Percentiles rank a stretch among this genome's conserved stretches.
Conservation (phyloP, 306 rosid genomes). For the Cicer pinnatifidum region DNA sequence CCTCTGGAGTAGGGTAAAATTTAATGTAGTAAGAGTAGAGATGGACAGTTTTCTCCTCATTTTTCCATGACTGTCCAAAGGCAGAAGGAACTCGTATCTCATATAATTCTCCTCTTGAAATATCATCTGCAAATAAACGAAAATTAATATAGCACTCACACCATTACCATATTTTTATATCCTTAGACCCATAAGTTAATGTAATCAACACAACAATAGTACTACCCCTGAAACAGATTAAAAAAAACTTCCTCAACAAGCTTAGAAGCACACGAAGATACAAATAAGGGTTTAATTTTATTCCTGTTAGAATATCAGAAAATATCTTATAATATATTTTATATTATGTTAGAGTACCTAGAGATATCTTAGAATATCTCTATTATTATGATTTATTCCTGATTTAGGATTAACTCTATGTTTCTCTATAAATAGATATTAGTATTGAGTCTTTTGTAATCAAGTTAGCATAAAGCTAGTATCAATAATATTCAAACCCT, state of each 20-base stretch:
- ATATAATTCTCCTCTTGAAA: conserved; percentile 66
- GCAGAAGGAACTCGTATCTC: conserved; percentile 82
- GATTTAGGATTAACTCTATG: no score
- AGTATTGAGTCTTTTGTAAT: no score
- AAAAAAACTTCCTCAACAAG: conserved; percentile 26
- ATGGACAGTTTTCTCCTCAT: conserved; percentile 43
- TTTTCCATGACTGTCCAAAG: conserved; percentile 61
- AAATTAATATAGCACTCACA: conserved; percentile 39
- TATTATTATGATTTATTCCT: no score
- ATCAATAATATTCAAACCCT: no score
- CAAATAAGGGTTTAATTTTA: conserved; percentile 4
- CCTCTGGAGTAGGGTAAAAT: conserved; percentile 68
- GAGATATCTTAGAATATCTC: no score
- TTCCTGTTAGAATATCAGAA: neutral
- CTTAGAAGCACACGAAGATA: conserved; percentile 9
- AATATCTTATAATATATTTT: no score
- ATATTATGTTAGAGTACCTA: no score
- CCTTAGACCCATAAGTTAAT: conserved; percentile 13
- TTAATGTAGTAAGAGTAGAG: conserved; percentile 72
- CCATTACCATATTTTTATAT: conserved; percentile 11
- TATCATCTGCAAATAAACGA: conserved; percentile 56
- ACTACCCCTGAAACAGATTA: conserved; percentile 9
- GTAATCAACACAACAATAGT: conserved; percentile 9
- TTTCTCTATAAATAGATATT: no score
- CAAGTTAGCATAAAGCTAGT: no score